phyloP scores from a whole-genome alignment of 176 grass and related monocot species.

The Cymbopogon citratus region DNA sequence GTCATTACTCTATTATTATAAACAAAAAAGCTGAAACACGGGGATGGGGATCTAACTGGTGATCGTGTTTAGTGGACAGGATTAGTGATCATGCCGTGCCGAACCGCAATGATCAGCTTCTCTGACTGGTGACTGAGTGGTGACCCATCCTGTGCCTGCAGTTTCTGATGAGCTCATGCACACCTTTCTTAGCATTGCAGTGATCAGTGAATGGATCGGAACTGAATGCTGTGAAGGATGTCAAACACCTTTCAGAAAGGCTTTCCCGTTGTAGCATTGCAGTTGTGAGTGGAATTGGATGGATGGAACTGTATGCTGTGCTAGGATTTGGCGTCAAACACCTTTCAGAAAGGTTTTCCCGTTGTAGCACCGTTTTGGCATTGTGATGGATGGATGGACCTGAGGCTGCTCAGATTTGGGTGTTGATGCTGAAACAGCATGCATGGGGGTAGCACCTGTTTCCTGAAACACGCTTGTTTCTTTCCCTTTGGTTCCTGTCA shows the following conservation, averaged over 20 bases:
- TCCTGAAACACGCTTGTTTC: conserved; percentile 1
- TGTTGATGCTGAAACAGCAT: not conserved
- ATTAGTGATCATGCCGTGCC: conserved; percentile 17
- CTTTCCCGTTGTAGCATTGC: not conserved
- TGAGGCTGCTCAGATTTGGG: not conserved
- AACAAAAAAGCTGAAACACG: not conserved
- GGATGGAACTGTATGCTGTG: not conserved
- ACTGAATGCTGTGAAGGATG: not conserved
- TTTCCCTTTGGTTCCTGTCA: not conserved
- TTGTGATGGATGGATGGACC: not conserved
- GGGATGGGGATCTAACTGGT: conserved; percentile 13
- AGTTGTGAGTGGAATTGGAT: conserved; percentile 4
- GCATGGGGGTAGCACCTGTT: not conserved
- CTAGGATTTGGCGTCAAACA: not conserved
- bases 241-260: not conserved
- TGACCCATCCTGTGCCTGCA: not conserved
- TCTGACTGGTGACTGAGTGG: not conserved
- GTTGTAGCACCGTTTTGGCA: conserved; percentile 15
- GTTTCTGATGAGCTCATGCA: conserved; percentile 15
- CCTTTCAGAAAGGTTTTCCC: not conserved
- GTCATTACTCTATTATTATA: not conserved
- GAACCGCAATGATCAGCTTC: not conserved
- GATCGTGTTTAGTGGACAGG: conserved; percentile 33
- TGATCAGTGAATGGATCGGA: not conserved
- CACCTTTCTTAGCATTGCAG: not conserved